phyloP scores from a whole-genome alignment of 2,329 filamentous ascomycete species.

The Cladosporium cucumerinum region DNA sequence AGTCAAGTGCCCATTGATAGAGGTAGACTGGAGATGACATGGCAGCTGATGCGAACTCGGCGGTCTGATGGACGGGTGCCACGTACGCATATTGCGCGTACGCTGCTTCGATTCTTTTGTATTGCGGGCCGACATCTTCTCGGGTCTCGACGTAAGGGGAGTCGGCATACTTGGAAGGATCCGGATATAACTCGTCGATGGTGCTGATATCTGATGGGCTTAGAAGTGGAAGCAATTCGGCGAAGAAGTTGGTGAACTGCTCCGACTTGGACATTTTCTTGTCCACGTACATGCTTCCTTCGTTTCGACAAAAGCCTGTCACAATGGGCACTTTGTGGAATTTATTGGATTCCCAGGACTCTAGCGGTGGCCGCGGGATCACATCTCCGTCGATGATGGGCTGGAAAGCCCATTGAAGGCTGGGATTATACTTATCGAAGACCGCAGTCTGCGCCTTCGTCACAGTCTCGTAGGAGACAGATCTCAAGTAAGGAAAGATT shows the following conservation, averaged over 20 bases:
- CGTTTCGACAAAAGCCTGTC: slow-evolving; percentile 68
- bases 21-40: slow-evolving; percentile 47
- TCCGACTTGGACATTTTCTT: slow-evolving; percentile 43
- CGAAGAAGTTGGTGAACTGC: slow-evolving; percentile 61
- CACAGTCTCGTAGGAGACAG: slow-evolving; percentile 36
- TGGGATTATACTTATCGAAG: slow-evolving; percentile 47
- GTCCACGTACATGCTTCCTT: slow-evolving; percentile 64
- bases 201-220: slow-evolving; percentile 50
- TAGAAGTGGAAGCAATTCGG: slow-evolving; percentile 57
- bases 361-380: slow-evolving; percentile 57
- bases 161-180: slow-evolving; percentile 45
- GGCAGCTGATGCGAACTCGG: slow-evolving; percentile 39
- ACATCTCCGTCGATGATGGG: slow-evolving; percentile 63
- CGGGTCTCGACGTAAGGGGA: slow-evolving; percentile 43
- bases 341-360: slow-evolving; percentile 54
- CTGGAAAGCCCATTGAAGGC: slow-evolving; percentile 60
- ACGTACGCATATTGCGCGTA: slow-evolving; percentile 66
- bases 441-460: slow-evolving; percentile 41
- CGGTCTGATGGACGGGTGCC: slow-evolving; percentile 61
- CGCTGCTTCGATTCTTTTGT: slow-evolving; percentile 56
- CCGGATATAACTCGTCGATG: slow-evolving; percentile 62
- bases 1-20: slow-evolving; percentile 60
- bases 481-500: slow-evolving; percentile 43
- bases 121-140: slow-evolving; percentile 52
- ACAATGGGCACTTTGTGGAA: slow-evolving; percentile 61